These are phyloP conservation scores for Coniochaeta prunicola DNA, from an alignment of 2,329 filamentous ascomycete species.

Conservation along the genomic window DNA sequence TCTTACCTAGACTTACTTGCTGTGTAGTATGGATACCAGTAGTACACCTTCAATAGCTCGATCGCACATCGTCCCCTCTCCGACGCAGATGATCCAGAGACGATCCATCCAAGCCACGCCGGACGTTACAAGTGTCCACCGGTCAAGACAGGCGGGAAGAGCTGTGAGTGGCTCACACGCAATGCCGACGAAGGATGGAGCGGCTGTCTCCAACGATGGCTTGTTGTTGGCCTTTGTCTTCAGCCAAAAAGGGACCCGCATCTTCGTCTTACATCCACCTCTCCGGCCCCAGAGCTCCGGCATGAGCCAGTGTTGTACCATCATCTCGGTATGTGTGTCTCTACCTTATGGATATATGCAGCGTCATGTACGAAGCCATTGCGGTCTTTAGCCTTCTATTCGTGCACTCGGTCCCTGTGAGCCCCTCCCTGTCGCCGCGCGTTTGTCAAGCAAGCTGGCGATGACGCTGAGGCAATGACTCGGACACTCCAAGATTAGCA, in stretches of 20 bases:
- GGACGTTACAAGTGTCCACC: background rate
- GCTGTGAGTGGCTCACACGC: background rate
- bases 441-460: background rate
- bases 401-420: background rate
- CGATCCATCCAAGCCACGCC: background rate
- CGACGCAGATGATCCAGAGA: background rate
- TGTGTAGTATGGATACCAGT: background rate
- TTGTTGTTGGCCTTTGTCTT: background rate
- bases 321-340: background rate
- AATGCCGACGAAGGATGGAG: background rate
- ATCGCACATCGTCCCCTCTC: background rate
- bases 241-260: conserved; percentile 1
- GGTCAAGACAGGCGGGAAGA: background rate
- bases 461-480: background rate
- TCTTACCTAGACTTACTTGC: background rate
- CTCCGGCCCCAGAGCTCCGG: background rate
- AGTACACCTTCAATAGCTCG: background rate
- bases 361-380: background rate
- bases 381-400: background rate
- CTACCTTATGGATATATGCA: background rate
- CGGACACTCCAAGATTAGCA: background rate
- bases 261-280: background rate
- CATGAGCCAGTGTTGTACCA: background rate
- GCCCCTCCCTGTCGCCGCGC: background rate
- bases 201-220: background rate